These are phyloP conservation scores for Salvia rosmarinus DNA, from an alignment of 257 asterid species.

Conservation along the genomic window DNA sequence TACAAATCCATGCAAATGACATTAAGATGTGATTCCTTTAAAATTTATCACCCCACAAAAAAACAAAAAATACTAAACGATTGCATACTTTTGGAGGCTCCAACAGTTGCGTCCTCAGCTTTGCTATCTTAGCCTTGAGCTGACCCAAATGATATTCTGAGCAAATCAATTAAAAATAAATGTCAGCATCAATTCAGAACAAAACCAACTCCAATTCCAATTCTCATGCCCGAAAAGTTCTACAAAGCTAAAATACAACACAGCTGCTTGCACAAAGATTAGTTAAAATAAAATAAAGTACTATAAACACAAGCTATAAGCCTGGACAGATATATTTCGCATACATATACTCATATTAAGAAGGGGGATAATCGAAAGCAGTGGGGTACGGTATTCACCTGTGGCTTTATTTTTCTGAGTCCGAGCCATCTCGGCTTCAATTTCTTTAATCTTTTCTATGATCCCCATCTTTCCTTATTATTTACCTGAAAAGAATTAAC, in stretches of 20 bases:
- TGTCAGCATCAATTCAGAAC: conserved; percentile 22
- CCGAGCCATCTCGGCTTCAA: conserved; percentile 98
- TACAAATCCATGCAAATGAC: conserved; percentile 5
- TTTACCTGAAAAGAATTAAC: conserved; percentile 44
- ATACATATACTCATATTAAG: background rate
- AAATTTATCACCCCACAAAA: background rate
- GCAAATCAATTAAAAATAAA: conserved; percentile 17
- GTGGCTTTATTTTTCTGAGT: conserved; percentile 99
- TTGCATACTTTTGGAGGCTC: conserved; percentile 96
- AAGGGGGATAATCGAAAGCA: background rate
- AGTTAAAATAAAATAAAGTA: background rate
- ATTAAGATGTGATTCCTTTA: background rate
- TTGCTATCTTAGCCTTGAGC: conserved; percentile 99
- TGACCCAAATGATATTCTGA: conserved; percentile 99
- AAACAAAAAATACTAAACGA: background rate
- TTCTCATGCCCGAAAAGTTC: conserved; percentile 7
- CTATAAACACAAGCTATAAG: background rate
- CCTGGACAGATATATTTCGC: too few relatives aligned
- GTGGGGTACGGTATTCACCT: conserved; percentile 44
- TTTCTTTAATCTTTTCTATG: conserved; percentile 90
- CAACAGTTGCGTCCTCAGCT: conserved; percentile 94
- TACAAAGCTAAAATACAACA: background rate
- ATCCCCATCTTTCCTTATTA: conserved; percentile 74
- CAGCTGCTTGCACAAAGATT: background rate
- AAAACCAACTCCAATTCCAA: conserved; percentile 16